phyloP scores from a whole-genome alignment of 2,329 filamentous ascomycete species.

The Penicillium sp. region DNA sequence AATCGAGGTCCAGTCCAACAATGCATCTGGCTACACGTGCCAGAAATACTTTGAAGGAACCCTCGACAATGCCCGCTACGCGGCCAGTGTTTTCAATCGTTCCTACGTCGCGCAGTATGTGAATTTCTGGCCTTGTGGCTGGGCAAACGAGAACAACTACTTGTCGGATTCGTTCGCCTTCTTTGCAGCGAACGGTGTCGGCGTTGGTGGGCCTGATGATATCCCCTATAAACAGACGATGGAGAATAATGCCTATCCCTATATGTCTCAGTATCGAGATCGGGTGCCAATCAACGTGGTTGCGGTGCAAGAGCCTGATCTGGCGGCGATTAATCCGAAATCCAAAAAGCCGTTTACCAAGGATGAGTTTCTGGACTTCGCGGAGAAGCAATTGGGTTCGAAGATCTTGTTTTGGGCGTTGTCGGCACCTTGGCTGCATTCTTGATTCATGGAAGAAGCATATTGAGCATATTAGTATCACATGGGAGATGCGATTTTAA shows the following conservation, averaged over 20 bases:
- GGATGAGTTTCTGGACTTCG: not conserved
- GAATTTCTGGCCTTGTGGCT: not conserved
- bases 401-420: not conserved
- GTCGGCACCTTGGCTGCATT: not conserved
- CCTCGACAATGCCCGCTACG: not conserved
- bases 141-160: not conserved
- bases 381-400: not conserved
- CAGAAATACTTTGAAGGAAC: not conserved
- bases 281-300: not conserved
- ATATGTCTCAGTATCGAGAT: not conserved
- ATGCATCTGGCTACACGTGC: not conserved
- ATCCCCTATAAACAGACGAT: conserved; percentile 2
- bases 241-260: conserved; percentile 2
- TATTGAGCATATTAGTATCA: not conserved
- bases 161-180: not conserved
- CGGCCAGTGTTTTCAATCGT: not conserved
- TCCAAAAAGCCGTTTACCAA: not conserved
- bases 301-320: not conserved
- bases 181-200: conserved; percentile 1
- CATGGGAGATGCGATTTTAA: not conserved
- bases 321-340: not conserved
- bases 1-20: not conserved
- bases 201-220: conserved; percentile 6
- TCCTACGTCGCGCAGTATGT: not conserved
- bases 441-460: not conserved